Percentiles rank a stretch among this genome's conserved stretches.
phyloP scores from a whole-genome alignment of 2,329 filamentous ascomycete species.

The Aspergillus amoenus region DNA sequence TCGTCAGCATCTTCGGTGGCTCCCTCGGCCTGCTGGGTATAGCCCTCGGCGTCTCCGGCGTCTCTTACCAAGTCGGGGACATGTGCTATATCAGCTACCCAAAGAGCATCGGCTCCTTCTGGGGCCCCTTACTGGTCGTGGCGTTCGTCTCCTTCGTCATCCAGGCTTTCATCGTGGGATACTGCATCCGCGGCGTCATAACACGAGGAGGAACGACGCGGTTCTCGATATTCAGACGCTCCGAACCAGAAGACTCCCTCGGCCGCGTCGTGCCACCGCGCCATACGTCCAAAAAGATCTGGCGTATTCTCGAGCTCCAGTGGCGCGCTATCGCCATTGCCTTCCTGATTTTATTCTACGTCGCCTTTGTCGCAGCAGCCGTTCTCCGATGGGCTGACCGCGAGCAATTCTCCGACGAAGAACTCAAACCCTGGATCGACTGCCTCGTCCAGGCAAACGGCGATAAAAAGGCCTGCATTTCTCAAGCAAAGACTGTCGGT shows the following conservation, averaged over 20 bases:
- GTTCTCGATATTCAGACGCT: constrained; percentile 7
- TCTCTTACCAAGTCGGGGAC: constrained; percentile 9
- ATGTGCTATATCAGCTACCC: constrained; percentile 9
- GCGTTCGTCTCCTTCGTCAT: constrained; percentile 1
- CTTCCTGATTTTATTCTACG: not conserved
- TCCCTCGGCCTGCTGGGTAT: constrained; percentile 4
- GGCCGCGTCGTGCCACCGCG: not conserved
- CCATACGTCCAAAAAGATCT: not conserved
- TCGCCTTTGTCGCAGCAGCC: not conserved
- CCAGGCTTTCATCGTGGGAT: not conserved
- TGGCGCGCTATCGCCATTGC: constrained; percentile 4
- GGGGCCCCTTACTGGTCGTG: constrained; percentile 4
- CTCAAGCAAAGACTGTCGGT: not conserved
- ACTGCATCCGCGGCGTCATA: constrained; percentile 5
- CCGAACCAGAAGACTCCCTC: not conserved
- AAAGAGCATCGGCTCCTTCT: constrained; percentile 3
- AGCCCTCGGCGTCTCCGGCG: constrained; percentile 7
- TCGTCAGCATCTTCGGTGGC: constrained; percentile 4
- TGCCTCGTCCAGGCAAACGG: not conserved
- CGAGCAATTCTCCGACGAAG: not conserved
- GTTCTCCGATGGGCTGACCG: not conserved
- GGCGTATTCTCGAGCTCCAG: constrained; percentile 4
- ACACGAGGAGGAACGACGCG: not conserved
- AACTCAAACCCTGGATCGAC: not conserved
- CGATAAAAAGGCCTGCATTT: not conserved